phyloP scores from a whole-genome alignment of 1,139 yeast genomes.

The Blastobotrys serpentis region DNA sequence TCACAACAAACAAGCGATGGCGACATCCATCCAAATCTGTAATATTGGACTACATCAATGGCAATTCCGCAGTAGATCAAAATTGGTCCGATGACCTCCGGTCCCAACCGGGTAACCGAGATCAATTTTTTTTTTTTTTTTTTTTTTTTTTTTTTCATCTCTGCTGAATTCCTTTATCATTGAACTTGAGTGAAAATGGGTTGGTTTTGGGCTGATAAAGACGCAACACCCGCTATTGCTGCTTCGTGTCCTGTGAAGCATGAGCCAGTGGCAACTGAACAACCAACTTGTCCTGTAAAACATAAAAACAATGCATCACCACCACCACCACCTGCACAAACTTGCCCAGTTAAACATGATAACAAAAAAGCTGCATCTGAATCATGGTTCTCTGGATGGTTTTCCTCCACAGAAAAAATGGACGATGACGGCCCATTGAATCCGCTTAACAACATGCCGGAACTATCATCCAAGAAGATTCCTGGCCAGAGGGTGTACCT shows the following conservation, averaged over 20 bases:
- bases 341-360: slow-evolving; percentile 15
- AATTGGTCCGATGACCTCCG: background rate
- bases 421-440: slow-evolving; percentile 41
- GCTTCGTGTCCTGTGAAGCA: slow-evolving; percentile 26
- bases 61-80: too few relatives aligned
- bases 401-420: slow-evolving; percentile 20
- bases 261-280: slow-evolving; percentile 18
- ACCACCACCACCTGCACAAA: slow-evolving; percentile 11
- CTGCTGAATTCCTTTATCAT: background rate
- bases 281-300: slow-evolving; percentile 8
- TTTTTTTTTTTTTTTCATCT: background rate
- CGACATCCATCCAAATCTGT: too few relatives aligned
- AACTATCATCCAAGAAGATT: slow-evolving; percentile 60
- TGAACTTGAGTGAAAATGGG: slow-evolving; percentile 29
- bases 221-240: slow-evolving; percentile 1
- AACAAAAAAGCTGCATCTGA: slow-evolving; percentile 24
- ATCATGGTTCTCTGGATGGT: slow-evolving; percentile 37
- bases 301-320: slow-evolving; percentile 11
- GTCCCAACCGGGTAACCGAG: background rate
- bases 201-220: slow-evolving; percentile 31
- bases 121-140: background rate
- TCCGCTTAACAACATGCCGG: slow-evolving; percentile 90
- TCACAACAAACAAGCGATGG: too few relatives aligned
- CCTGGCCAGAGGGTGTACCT: slow-evolving; percentile 79
- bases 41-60: too few relatives aligned